These are phyloP conservation scores for Fraxinus sp. DNA, from an alignment of 305 asterid genomes.

Conservation along the genomic window DNA sequence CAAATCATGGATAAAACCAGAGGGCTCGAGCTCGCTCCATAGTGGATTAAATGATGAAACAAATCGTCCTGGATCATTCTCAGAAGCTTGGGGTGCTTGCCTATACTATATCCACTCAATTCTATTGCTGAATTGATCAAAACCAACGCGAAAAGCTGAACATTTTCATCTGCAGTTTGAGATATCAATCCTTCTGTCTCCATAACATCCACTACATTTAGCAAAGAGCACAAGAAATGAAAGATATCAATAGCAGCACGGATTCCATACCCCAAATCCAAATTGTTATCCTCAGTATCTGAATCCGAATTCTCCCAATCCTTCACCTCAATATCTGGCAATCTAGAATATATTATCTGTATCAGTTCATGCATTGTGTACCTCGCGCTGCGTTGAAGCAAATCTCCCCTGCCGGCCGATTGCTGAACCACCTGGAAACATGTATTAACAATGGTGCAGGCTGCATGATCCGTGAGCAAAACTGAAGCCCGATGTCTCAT, in stretches of 20 bases:
- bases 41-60: conserved; percentile 81
- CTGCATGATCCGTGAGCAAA: conserved; percentile 66
- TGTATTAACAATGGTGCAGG: conserved; percentile 81
- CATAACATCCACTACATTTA: conserved; percentile 66
- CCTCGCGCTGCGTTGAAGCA: conserved; percentile 81
- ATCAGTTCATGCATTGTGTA: conserved; percentile 82
- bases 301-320: conserved; percentile 87
- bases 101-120: conserved; percentile 87
- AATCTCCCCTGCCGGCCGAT: conserved; percentile 62
- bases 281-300: conserved; percentile 67
- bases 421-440: conserved; percentile 93
- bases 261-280: conserved; percentile 74
- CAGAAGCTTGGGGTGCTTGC: conserved; percentile 80
- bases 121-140: conserved; percentile 79
- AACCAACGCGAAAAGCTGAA: conserved; percentile 70
- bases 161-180: conserved; percentile 60
- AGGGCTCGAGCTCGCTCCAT: conserved; percentile 69
- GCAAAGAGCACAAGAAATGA: conserved; percentile 83
- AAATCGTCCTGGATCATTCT: conserved; percentile 90
- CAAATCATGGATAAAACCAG: conserved; percentile 81
- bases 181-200: conserved; percentile 53
- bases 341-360: conserved; percentile 58
- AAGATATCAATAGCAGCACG: conserved; percentile 77
- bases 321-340: conserved; percentile 72
- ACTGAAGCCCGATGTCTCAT: conserved; percentile 68